Evolutionary conservation across 2,329 filamentous ascomycete genomes (phyloP), one percentile per base, ranked within the genome.

Genomic region (Aureobasidium sp.): DNA sequence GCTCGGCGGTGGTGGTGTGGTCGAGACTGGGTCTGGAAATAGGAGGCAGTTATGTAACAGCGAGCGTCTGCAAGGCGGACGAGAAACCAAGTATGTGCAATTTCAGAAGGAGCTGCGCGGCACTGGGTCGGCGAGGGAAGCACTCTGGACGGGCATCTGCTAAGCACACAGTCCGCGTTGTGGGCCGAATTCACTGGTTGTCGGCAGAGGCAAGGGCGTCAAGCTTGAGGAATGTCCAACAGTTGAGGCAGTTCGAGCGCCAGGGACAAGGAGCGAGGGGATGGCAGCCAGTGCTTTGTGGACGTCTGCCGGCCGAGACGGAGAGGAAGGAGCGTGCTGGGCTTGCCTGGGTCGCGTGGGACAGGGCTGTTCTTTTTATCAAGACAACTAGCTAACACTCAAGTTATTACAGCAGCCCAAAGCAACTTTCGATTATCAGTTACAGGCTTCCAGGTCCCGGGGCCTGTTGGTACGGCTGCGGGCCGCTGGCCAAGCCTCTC

Each of bases 91-190:
- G 46, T 61, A 61, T 61, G 60, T 61, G 60, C 46, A 61, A 61
- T 61, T 58, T 61, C 53, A 61, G 51, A 27, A 57, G 19, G 11
- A 57, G 42, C 21, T 35, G 51, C 51, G 43, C 50, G 60, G 42
- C 60, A 33, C 42, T 61, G n/a, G 35, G 60, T 58, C 60, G 60
- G 53, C 57, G 55, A 58, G 53, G 60, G 43, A 61, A 38, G 46
- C 29, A 51, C 27, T 55, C 31, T 40, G 19, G 31, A 45, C 27
- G 53, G 29, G 40, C 53, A 57, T 57, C 29, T 57, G 53, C 53
- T 37, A 29, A 35, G 53, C 53, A 55, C 51, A 42, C 53, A 37
- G 17, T 46, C 37, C 29, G 29, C 42, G 21, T 37, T 40, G 53
- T 57, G 53, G 53, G 29, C 42, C 42, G 19, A 37, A 35, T 57